Evolutionary conservation across 768 basidiomycete genomes (phyloP).

Genomic region (Candolleomyces eurysporus): DNA sequence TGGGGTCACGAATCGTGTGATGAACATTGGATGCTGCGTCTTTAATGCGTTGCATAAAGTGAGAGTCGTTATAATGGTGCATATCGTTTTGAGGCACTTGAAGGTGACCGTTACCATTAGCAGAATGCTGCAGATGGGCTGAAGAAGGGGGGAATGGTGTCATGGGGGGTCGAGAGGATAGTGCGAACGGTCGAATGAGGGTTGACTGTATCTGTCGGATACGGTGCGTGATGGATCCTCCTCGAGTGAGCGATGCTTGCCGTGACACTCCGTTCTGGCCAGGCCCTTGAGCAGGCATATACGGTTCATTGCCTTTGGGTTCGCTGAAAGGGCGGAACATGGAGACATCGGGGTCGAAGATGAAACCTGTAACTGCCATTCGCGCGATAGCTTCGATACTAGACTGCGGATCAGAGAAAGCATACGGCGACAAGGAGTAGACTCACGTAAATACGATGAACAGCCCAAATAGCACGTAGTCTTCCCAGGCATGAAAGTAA

Average conservation of each 20-base stretch:
- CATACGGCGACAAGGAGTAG: not conserved
- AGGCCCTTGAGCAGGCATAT: slow-evolving; percentile 24
- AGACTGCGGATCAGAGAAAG: slow-evolving; percentile 10
- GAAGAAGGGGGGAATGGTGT: slow-evolving; percentile 23
- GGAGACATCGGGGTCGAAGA: slow-evolving; percentile 79
- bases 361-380: slow-evolving; percentile 84
- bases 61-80: not conserved
- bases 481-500: slow-evolving; percentile 90
- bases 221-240: slow-evolving; percentile 44
- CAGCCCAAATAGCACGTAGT: slow-evolving; percentile 77
- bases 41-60: slow-evolving; percentile 24
- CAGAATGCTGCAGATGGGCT: slow-evolving; percentile 13
- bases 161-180: slow-evolving; percentile 30
- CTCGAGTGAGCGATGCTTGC: slow-evolving; percentile 40
- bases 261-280: slow-evolving; percentile 25
- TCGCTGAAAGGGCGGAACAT: slow-evolving; percentile 47
- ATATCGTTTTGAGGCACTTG: slow-evolving; percentile 12
- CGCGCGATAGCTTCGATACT: slow-evolving; percentile 86
- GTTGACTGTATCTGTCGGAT: slow-evolving; percentile 44
- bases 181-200: slow-evolving; percentile 53
- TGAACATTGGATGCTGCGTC: slow-evolving; percentile 34
- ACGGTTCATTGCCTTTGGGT: slow-evolving; percentile 26
- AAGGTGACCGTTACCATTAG: slow-evolving; percentile 10
- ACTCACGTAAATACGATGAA: slow-evolving; percentile 87
- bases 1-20: slow-evolving; percentile 39